Base-by-base conservation (phyloP, 2,329 filamentous ascomycete species). In the Juglanconis sp. region DNA sequence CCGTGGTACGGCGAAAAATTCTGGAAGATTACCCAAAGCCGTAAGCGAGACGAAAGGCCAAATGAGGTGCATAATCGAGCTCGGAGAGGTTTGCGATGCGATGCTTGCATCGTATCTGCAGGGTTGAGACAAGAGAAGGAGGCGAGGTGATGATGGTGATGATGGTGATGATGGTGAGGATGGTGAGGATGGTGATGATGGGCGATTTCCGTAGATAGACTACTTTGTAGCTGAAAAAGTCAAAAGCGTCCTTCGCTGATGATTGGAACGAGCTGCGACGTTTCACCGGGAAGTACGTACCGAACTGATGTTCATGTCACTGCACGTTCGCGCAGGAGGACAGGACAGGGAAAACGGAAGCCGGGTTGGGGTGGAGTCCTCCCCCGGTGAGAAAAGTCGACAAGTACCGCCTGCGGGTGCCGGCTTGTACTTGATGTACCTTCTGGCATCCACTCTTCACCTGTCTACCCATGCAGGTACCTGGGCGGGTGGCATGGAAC, bases 1-100 rank as follows among this genome's bases (percentile, higher is more conserved):
- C 40, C 40, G 5, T 6, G 15, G 40, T 17, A 17, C 11, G 40
- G 36, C 31, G 36, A 57, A 57, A 60, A 49, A 57, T 63, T 63
- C 61, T 63, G 57, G 61, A 63, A 63, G 54, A 60, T 63, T 63
- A 34, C 61, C 57, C 42, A 57, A 60, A 17, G 32, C 55, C 44
- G 24, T 57, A 63, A 60, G 61, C 61, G 61, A 63, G 57, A 57
- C 34, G 46, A 53, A 38, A 44, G 47, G 52, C 51, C 57, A 60
- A 54, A 62, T 60, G 57, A 62, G 56, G 38, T 46, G 38, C 24
- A 44, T 17, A 51, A 47, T 47, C 44, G 47, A 47, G 53, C 32
- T 38, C 17, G 34, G 40, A 34, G 13, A 17, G 24, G 30, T 11
- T 24, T 24, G 24, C 24, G 24, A 24, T 31, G 17, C 5, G 30